phyloP scores from a whole-genome alignment of 2,329 filamentous ascomycete species.

The Aspergillus cejpii region DNA sequence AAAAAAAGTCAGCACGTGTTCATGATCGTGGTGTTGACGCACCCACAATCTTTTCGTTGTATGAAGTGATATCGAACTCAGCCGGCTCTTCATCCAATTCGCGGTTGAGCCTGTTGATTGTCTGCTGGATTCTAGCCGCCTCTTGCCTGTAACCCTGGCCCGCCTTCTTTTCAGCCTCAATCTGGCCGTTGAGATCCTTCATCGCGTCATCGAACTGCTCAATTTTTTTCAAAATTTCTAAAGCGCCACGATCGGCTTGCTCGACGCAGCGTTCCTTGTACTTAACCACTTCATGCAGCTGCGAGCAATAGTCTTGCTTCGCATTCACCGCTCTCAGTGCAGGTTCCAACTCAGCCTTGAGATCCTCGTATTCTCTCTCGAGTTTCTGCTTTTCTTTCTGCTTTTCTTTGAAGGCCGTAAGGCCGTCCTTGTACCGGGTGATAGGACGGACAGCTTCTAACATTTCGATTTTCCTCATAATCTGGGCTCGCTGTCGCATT shows the following conservation, averaged over 20 bases:
- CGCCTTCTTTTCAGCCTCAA: conserved; percentile 48
- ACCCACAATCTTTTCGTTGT: conserved; percentile 66
- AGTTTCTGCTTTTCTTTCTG: conserved; percentile 54
- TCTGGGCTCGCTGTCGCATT: conserved; percentile 65
- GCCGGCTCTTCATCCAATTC: conserved; percentile 56
- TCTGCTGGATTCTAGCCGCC: conserved; percentile 45
- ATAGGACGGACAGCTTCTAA: conserved; percentile 61
- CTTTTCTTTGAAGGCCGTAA: conserved; percentile 44
- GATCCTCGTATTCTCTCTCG: conserved; percentile 49
- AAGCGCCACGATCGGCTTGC: conserved; percentile 47
- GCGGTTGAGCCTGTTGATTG: conserved; percentile 58
- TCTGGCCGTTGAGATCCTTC: conserved; percentile 34
- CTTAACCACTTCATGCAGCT: conserved; percentile 51
- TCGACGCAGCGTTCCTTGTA: conserved; percentile 51
- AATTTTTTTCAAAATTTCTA: conserved; percentile 37
- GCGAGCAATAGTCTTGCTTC: conserved; percentile 59
- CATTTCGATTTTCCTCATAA: conserved; percentile 57
- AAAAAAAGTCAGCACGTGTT: conserved; percentile 21
- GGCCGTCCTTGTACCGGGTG: conserved; percentile 56
- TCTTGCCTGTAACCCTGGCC: conserved; percentile 50
- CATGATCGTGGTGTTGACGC: background rate
- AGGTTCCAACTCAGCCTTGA: conserved; percentile 60
- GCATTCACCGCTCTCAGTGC: conserved; percentile 60
- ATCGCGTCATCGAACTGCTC: conserved; percentile 36
- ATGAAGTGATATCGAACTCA: conserved; percentile 62